Conservation (phyloP, 441 rosid species). For the Gossypium laxum region DNA sequence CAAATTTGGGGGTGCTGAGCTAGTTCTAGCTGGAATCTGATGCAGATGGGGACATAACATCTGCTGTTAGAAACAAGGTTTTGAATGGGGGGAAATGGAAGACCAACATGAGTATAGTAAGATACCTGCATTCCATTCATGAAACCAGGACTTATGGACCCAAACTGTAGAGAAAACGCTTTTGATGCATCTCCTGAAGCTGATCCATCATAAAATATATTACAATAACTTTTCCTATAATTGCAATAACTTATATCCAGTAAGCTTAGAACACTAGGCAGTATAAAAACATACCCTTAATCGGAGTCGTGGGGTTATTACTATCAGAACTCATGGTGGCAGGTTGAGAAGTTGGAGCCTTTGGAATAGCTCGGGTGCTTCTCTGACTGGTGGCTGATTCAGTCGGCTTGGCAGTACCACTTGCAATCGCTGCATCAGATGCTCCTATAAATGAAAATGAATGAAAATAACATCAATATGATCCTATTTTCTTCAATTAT, state of each 20-base stretch:
- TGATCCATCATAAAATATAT: constrained; percentile 17
- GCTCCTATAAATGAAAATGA: constrained; percentile 30
- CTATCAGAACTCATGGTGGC: constrained; percentile 45
- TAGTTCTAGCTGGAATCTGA: constrained; percentile 91
- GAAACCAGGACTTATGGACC: constrained; percentile 67
- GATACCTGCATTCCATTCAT: constrained; percentile 71
- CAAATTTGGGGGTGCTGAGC: constrained; percentile 95
- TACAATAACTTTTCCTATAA: neutral
- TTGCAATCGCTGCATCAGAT: constrained; percentile 38
- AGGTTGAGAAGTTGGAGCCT: constrained; percentile 73
- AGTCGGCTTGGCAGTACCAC: constrained; percentile 30
- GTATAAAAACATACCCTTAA: constrained; percentile 38
- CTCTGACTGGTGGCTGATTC: constrained; percentile 36
- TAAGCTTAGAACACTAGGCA: neutral
- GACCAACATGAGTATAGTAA: neutral
- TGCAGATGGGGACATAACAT: constrained; percentile 20
- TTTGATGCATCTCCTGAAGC: constrained; percentile 54
- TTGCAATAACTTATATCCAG: neutral
- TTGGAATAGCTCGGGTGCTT: constrained; percentile 51
- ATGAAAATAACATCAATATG: neutral
- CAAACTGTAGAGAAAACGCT: constrained; percentile 68
- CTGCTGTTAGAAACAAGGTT: constrained; percentile 9
- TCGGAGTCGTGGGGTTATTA: constrained; percentile 28
- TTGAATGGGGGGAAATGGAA: neutral
- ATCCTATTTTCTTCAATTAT: neutral